phyloP scores from a whole-genome alignment of 2,329 filamentous ascomycete species.

The Monosporascus sp. region DNA sequence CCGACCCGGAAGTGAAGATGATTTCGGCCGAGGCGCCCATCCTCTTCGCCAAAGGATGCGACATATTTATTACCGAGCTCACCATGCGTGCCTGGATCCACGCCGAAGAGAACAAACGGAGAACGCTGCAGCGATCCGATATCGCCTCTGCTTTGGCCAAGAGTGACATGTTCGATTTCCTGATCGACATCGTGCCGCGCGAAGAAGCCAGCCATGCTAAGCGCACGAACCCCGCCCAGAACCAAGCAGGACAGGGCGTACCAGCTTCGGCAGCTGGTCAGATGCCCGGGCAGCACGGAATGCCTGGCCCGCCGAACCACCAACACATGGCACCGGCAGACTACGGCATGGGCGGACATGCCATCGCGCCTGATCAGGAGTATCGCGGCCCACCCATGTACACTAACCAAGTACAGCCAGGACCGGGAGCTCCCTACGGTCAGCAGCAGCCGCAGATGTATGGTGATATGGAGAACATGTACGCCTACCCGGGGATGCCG shows the following conservation, averaged over 20 bases:
- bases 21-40: conserved; percentile 98
- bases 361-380: conserved; percentile 64
- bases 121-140: conserved; percentile 90
- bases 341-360: conserved; percentile 58
- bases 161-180: conserved; percentile 99
- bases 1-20: conserved; percentile 99
- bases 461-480: conserved; percentile 76
- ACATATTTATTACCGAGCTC: conserved; percentile 98
- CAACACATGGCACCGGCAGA: conserved; percentile 52
- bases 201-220: conserved; percentile 91
- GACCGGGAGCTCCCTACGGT: conserved; percentile 66
- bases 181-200: conserved; percentile 96
- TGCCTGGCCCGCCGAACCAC: conserved; percentile 50
- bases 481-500: conserved; percentile 74
- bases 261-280: conserved; percentile 43
- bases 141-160: conserved; percentile 94
- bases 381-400: conserved; percentile 84
- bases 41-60: conserved; percentile 95
- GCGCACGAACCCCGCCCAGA: conserved; percentile 54
- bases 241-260: conserved; percentile 34
- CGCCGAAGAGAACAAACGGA: conserved; percentile 96
- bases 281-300: conserved; percentile 47
- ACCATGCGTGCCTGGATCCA: conserved; percentile 99
- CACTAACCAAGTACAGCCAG: conserved; percentile 68
- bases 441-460: conserved; percentile 79